Percentiles rank a stretch among this genome's conserved stretches.
phyloP scores from a whole-genome alignment of 108 stramenopile genomes.

The Skeletonema tropicum region DNA sequence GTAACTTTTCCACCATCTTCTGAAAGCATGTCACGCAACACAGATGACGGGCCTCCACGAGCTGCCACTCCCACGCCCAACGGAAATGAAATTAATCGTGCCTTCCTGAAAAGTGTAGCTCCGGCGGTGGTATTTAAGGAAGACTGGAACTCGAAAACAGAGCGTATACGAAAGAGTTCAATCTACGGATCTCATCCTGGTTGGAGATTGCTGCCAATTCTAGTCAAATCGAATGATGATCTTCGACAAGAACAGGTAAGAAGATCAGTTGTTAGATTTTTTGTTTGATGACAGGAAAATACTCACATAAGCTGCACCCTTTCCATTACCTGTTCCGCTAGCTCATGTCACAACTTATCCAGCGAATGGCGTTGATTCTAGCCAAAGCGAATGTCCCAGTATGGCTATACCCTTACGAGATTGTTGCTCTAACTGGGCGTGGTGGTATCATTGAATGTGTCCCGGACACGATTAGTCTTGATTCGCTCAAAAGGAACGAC shows the following conservation, averaged over 20 bases:
- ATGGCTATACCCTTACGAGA: slow-evolving; percentile 95
- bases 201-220: slow-evolving; percentile 92
- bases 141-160: slow-evolving; percentile 90
- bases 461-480: slow-evolving; percentile 93
- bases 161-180: slow-evolving; percentile 79
- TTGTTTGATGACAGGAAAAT: background rate
- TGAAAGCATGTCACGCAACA: slow-evolving; percentile 16
- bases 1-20: slow-evolving; percentile 23
- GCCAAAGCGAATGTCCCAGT: slow-evolving; percentile 87
- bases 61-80: background rate
- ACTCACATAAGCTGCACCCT: background rate
- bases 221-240: slow-evolving; percentile 98
- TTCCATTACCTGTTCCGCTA: slow-evolving; percentile 5
- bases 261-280: background rate
- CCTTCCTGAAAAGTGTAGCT: slow-evolving; percentile 19
- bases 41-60: slow-evolving; percentile 8
- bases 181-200: slow-evolving; percentile 85
- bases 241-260: slow-evolving; percentile 89
- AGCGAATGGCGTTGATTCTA: slow-evolving; percentile 85
- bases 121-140: slow-evolving; percentile 94
- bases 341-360: slow-evolving; percentile 91
- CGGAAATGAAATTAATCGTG: slow-evolving; percentile 10
- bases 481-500: slow-evolving; percentile 90
- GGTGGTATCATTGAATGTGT: slow-evolving; percentile 97
- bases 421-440: slow-evolving; percentile 86